Evolutionary conservation across 257 asterid genomes (phyloP), one percentile per base, ranked within the genome.

Genomic region (Oldenlandia corymbosa): DNA sequence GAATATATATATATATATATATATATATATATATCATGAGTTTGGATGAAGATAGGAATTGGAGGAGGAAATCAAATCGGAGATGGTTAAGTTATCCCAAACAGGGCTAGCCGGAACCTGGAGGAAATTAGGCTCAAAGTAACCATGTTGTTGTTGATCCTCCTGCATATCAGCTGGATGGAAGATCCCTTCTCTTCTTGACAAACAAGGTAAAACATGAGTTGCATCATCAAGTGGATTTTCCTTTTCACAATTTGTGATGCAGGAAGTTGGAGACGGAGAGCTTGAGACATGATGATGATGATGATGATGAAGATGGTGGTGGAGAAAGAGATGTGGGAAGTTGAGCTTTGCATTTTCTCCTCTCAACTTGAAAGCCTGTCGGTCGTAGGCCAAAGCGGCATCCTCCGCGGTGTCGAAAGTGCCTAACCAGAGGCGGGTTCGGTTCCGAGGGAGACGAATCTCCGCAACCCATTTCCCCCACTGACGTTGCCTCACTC

Each of bases 381-480:
- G 64, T 5, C 76, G 59, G 30, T 83, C 85, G 60, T 83, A 83
- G 32, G 85, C 85, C 67, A 83, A 30, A 31, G 85, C 84, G 2
- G 84, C 85, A 39, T 80, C 83, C 26, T 83, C 85, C 0, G 85
- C 62, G 0, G 43, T 74, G 28, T 60, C 62, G 24, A 82, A 82
- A 1, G 88, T 79, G 67, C 88, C 88, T 26, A 83, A 54, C 88
- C 88, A 83, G 13, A 80, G 82, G 0, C 85, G 71, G 2, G 72
- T 80, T 45, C 88, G 62, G 7, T 78, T 64, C 7, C 79, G 71
- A 10, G 88, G 88, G 21, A 83, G 81, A 10, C 88, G 79, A 46
- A 82, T 82, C 58, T 82, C 85, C 0, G 85, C 81, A 5, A 82
- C 88, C 88, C 88, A 82, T 73, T 83, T 83, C 1, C 88, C 88